phyloP scores from a whole-genome alignment of 2,329 filamentous ascomycete species.

The Sporothrix inflata region DNA sequence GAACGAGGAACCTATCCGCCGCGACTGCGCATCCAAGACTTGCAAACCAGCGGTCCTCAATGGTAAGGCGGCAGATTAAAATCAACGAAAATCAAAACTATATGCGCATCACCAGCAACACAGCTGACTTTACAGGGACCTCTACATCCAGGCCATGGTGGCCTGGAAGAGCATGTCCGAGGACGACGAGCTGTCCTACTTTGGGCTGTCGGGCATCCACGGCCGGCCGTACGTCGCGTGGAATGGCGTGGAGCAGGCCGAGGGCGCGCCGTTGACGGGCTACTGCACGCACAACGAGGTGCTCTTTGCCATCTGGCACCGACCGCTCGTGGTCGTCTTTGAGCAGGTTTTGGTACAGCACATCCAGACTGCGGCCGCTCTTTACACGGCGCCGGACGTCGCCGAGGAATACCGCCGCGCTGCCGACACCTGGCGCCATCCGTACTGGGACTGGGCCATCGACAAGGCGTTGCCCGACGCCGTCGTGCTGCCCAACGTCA shows the following conservation, averaged over 20 bases:
- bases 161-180: constrained; percentile 45
- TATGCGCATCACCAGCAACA: background rate
- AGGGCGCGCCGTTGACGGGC: constrained; percentile 39
- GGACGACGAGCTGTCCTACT: constrained; percentile 49
- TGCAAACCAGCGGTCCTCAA: constrained; percentile 44
- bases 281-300: constrained; percentile 50
- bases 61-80: constrained; percentile 39
- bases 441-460: constrained; percentile 55
- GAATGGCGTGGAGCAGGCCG: constrained; percentile 38
- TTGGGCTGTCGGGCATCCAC: constrained; percentile 48
- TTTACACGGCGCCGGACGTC: constrained; percentile 42
- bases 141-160: constrained; percentile 49
- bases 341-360: constrained; percentile 55
- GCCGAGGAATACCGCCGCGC: constrained; percentile 46
- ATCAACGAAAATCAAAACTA: constrained; percentile 33
- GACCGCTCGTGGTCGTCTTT: constrained; percentile 53
- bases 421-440: constrained; percentile 49
- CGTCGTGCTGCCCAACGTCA: constrained; percentile 21
- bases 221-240: constrained; percentile 35
- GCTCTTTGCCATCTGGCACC: constrained; percentile 56
- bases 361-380: constrained; percentile 48
- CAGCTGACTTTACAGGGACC: constrained; percentile 42
- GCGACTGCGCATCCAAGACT: constrained; percentile 49
- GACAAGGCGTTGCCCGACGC: constrained; percentile 45
- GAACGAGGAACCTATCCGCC: constrained; percentile 43